These are phyloP conservation scores for Echeveria elegans DNA, from an alignment of 164 flowering plant genomes.

Conservation along the genomic window DNA sequence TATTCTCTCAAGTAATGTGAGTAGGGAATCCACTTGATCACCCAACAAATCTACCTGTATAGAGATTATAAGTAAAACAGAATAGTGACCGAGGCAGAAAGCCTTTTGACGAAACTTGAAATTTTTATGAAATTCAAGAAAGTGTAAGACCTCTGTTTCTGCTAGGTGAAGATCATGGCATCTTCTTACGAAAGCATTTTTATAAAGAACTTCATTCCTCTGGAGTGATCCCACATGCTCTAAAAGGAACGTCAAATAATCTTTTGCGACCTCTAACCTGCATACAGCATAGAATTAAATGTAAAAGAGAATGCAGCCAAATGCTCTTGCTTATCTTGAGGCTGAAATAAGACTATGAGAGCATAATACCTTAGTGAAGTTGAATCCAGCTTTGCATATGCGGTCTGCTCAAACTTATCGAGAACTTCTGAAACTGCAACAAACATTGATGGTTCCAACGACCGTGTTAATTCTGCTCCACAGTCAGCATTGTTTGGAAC, in stretches of 20 bases:
- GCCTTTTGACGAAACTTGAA: neutral
- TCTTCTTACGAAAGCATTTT: constrained; percentile 48
- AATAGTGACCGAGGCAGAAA: neutral
- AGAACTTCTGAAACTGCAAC: neutral
- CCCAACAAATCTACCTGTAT: constrained; percentile 4
- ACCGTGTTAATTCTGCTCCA: constrained; percentile 1
- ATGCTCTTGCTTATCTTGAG: neutral
- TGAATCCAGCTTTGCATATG: neutral
- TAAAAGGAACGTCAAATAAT: constrained; percentile 17
- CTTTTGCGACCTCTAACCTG: constrained; percentile 42
- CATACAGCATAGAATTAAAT: neutral
- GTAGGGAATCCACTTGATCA: neutral
- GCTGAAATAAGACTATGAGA: constrained; percentile 3
- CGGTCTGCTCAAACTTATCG: neutral
- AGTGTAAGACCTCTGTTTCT: constrained; percentile 19
- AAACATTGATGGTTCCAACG: neutral
- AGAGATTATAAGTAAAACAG: neutral
- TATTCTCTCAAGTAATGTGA: constrained; percentile 5
- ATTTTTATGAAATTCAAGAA: neutral
- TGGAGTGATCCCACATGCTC: constrained; percentile 21
- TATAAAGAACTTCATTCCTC: constrained; percentile 33
- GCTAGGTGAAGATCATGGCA: constrained; percentile 60
- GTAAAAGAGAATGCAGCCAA: neutral
- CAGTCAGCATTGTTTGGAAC: constrained; percentile 13
- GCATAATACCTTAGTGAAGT: neutral